A percentile compares a stretch with the other conserved stretches of the same genome.
Conservation (phyloP, 2,329 filamentous ascomycete genomes). For the Claviceps humidiphila region DNA sequence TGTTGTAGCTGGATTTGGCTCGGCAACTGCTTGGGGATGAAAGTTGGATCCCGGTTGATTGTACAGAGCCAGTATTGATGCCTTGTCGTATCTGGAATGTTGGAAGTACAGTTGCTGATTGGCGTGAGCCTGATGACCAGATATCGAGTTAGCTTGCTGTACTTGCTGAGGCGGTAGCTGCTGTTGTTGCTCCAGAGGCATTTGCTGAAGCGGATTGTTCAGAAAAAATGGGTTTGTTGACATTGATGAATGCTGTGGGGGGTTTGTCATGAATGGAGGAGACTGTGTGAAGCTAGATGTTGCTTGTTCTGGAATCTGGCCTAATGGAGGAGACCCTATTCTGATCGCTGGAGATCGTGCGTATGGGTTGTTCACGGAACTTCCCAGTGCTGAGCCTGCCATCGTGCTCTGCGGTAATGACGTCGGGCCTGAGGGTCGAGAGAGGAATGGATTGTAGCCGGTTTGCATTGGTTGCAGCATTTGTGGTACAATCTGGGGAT, state of each 20-base stretch:
- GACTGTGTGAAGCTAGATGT: conserved; percentile 34
- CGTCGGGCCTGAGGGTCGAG: conserved; percentile 20
- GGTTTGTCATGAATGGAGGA: conserved; percentile 24
- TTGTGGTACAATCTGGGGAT: conserved; percentile 22
- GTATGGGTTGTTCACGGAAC: conserved; percentile 33
- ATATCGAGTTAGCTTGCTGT: conserved; percentile 7
- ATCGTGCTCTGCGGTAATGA: conserved; percentile 25
- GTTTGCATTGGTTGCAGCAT: conserved; percentile 25
- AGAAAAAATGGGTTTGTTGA: conserved; percentile 26
- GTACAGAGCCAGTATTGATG: conserved; percentile 64
- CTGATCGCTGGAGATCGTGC: conserved; percentile 34
- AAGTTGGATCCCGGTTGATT: conserved; percentile 43
- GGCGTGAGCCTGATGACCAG: conserved; percentile 13
- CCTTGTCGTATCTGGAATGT: conserved; percentile 48
- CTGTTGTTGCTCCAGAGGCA: conserved; percentile 9
- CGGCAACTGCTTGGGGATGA: conserved; percentile 20
- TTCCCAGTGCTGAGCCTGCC: conserved; percentile 25
- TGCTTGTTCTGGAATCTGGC: conserved; percentile 39
- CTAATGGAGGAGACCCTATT: conserved; percentile 35
- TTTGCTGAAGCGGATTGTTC: conserved; percentile 14
- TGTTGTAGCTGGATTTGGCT: conserved; percentile 15
- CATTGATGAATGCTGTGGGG: conserved; percentile 17
- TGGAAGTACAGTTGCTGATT: conserved; percentile 25
- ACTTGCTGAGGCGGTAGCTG: conserved; percentile 13
- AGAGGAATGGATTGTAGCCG: conserved; percentile 41